Evolutionary conservation across 2,329 filamentous ascomycete species (phyloP).

Genomic region (Aspergillus luchuensis): DNA sequence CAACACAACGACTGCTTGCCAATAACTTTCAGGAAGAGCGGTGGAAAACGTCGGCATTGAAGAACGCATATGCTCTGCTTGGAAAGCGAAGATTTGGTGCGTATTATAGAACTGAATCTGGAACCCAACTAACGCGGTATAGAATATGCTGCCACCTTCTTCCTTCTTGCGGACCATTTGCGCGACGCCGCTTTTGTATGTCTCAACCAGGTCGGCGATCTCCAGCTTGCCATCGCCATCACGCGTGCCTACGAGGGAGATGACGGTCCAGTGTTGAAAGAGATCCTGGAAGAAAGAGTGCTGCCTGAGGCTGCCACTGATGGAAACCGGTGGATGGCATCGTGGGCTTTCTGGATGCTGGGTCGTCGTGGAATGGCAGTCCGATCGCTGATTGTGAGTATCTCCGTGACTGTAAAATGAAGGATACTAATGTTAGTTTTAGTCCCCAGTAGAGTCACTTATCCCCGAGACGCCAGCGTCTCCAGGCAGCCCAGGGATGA

Average conservation of each 20-base stretch:
- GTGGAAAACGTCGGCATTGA: slow-evolving; percentile 86
- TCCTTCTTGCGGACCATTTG: slow-evolving; percentile 82
- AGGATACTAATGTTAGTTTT: neutral
- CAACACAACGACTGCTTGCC: slow-evolving; percentile 77
- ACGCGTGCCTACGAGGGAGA: slow-evolving; percentile 88
- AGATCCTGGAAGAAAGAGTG: slow-evolving; percentile 77
- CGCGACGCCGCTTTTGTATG: slow-evolving; percentile 85
- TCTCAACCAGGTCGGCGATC: slow-evolving; percentile 80
- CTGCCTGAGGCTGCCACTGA: slow-evolving; percentile 74
- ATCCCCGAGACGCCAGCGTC: slow-evolving; percentile 53
- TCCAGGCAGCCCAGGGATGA: slow-evolving; percentile 62
- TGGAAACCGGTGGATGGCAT: slow-evolving; percentile 90
- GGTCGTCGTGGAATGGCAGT: slow-evolving; percentile 81
- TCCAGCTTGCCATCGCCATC: slow-evolving; percentile 87
- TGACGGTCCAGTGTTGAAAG: slow-evolving; percentile 69
- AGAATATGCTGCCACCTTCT: slow-evolving; percentile 96
- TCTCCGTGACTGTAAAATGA: no score
- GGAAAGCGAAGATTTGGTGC: slow-evolving; percentile 83
- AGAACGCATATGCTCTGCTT: slow-evolving; percentile 94
- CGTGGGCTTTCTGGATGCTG: slow-evolving; percentile 95
- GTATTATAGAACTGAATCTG: slow-evolving; percentile 23
- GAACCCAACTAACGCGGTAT: slow-evolving; percentile 10
- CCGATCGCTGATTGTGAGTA: slow-evolving; percentile 72
- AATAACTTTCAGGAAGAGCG: slow-evolving; percentile 87
- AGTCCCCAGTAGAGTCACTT: slow-evolving; percentile 77